phyloP scores from a whole-genome alignment of 169 alveolate genomes.

The Babesia bovis region DNA sequence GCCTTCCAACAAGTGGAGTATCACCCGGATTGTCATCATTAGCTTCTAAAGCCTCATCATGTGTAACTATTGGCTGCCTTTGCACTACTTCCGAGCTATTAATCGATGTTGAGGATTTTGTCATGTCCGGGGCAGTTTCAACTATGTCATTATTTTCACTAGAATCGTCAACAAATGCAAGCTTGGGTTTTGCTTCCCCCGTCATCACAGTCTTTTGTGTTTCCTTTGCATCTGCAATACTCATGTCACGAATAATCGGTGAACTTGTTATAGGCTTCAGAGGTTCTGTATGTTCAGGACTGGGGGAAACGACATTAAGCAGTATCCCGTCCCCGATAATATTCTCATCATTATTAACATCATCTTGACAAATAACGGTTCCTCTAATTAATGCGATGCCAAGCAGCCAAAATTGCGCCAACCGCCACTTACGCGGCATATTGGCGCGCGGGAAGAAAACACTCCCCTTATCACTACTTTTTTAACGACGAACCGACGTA shows the following conservation, averaged over 20 bases:
- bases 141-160: background rate
- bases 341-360: background rate
- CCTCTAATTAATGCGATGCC: background rate
- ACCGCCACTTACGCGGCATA: conserved; percentile 22
- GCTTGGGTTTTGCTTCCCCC: background rate
- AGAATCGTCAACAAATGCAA: background rate
- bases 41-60: too few relatives aligned
- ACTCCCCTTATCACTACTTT: background rate
- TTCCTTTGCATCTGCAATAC: background rate
- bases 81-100: background rate
- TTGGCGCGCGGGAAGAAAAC: conserved; percentile 13
- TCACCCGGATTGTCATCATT: too few relatives aligned
- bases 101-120: too few relatives aligned
- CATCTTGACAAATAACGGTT: background rate
- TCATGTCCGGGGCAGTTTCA: too few relatives aligned
- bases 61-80: background rate
- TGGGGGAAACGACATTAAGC: too few relatives aligned
- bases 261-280: background rate
- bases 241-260: background rate
- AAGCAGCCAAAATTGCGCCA: background rate
- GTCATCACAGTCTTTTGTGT: background rate
- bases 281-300: background rate
- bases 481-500: too few relatives aligned
- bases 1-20: too few relatives aligned
- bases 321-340: background rate